Percentiles rank a stretch among this genome's conserved stretches.
These are phyloP conservation scores for Mucor racemosus DNA, from an alignment of 371 early-diverging fungal species.

Conservation along the genomic window DNA sequence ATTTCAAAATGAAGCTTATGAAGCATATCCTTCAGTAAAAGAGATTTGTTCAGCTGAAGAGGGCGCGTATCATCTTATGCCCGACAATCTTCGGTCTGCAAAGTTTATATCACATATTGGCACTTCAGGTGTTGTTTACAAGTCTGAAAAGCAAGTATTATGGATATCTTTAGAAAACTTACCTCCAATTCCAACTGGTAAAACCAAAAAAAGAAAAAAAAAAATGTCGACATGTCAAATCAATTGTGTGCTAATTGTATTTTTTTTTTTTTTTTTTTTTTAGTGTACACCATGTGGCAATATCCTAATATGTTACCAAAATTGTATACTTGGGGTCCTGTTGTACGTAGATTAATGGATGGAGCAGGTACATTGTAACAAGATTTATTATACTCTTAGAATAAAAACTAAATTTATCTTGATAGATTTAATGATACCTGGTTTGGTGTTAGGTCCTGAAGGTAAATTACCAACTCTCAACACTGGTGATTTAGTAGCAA, in stretches of 20 bases:
- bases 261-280: too few relatives aligned
- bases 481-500: constrained; percentile 57
- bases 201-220: background rate
- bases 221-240: background rate
- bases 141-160: constrained; percentile 57
- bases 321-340: constrained; percentile 65
- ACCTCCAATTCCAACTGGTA: constrained; percentile 50
- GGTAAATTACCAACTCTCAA: constrained; percentile 50
- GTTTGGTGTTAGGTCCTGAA: constrained; percentile 54
- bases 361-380: constrained; percentile 56
- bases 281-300: constrained; percentile 73
- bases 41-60: constrained; percentile 29
- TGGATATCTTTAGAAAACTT: constrained; percentile 60
- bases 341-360: constrained; percentile 63
- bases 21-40: constrained; percentile 54
- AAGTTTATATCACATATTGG: constrained; percentile 66
- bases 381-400: background rate
- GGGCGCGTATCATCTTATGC: constrained; percentile 44
- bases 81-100: constrained; percentile 64
- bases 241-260: background rate
- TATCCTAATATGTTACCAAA: constrained; percentile 63
- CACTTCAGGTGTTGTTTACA: constrained; percentile 64
- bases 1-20: constrained; percentile 61
- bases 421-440: constrained; percentile 69
- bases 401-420: background rate